These are phyloP conservation scores for Mortierella antarctica DNA, from an alignment of 192 early-diverging fungal species.

Conservation along the genomic window DNA sequence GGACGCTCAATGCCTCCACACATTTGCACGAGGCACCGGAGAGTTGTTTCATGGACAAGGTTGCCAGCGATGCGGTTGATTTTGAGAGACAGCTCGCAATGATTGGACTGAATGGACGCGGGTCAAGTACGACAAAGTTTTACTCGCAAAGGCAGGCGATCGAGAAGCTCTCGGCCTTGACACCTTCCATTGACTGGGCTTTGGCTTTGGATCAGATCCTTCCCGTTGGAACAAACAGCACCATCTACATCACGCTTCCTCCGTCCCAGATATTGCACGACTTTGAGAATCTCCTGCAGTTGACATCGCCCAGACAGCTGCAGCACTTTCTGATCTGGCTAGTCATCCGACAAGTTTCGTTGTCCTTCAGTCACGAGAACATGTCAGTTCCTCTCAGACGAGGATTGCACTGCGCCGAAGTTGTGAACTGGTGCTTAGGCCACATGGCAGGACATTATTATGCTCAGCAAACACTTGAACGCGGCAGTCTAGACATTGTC, in stretches of 20 bases:
- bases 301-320: conserved; percentile 46
- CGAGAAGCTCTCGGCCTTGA: conserved; percentile 15
- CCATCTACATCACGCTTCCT: conserved; percentile 2
- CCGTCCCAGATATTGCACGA: conserved; percentile 22
- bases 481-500: too few species aligned
- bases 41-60: background rate
- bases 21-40: conserved; percentile 6
- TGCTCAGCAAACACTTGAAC: too few species aligned
- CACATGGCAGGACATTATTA: too few species aligned
- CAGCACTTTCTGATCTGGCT: conserved; percentile 48
- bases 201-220: conserved; percentile 18
- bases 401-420: too few species aligned
- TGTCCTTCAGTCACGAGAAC: background rate
- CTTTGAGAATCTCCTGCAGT: conserved; percentile 2
- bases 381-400: too few species aligned
- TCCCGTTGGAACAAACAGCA: conserved; percentile 1
- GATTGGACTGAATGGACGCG: conserved; percentile 45
- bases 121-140: too few species aligned
- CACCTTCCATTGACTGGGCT: conserved; percentile 43
- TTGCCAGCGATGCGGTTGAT: conserved; percentile 52
- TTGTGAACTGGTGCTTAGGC: too few species aligned
- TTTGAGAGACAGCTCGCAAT: conserved; percentile 63
- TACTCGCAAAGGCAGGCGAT: background rate
- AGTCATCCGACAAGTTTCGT: conserved; percentile 54
- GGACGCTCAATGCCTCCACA: too few species aligned